phyloP scores from a whole-genome alignment of 306 rosid genomes.

The Datisca glomerata region DNA sequence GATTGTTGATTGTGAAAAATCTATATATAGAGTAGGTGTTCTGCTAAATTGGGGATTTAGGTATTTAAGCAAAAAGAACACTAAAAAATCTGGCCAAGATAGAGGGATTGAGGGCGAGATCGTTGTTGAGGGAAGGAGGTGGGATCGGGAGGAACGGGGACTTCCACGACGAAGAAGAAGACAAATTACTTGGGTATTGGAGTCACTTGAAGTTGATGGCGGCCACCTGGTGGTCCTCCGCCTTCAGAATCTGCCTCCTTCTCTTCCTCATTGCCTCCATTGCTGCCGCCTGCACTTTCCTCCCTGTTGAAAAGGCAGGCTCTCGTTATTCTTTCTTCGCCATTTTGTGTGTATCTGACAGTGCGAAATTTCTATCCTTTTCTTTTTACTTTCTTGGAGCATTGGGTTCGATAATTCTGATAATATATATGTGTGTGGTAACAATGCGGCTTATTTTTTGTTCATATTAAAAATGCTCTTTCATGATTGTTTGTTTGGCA shows the following conservation, averaged over 20 bases:
- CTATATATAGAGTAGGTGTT: too few species aligned
- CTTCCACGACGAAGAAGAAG: conserved; percentile 24
- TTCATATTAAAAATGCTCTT: not conserved
- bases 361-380: conserved; percentile 6
- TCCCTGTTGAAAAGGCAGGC: conserved; percentile 72
- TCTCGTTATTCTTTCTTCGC: conserved; percentile 2
- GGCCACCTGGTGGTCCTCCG: conserved; percentile 55
- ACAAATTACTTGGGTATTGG: conserved; percentile 69
- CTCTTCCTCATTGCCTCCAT: conserved; percentile 57
- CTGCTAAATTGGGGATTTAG: too few species aligned
- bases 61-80: not conserved
- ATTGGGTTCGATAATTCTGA: not conserved
- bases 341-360: conserved; percentile 5
- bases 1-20: too few species aligned
- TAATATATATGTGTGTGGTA: not conserved
- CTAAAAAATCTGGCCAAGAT: not conserved
- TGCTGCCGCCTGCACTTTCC: conserved; percentile 55
- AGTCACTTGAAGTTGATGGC: conserved; percentile 59
- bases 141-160: not conserved
- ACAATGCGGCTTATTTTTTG: not conserved
- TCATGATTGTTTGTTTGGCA: not conserved
- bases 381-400: not conserved
- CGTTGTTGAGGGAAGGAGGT: conserved; percentile 1
- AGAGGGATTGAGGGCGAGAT: not conserved
- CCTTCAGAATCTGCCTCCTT: conserved; percentile 53